phyloP scores from a whole-genome alignment of 192 early-diverging fungal species.

The Coemansia sp. region DNA sequence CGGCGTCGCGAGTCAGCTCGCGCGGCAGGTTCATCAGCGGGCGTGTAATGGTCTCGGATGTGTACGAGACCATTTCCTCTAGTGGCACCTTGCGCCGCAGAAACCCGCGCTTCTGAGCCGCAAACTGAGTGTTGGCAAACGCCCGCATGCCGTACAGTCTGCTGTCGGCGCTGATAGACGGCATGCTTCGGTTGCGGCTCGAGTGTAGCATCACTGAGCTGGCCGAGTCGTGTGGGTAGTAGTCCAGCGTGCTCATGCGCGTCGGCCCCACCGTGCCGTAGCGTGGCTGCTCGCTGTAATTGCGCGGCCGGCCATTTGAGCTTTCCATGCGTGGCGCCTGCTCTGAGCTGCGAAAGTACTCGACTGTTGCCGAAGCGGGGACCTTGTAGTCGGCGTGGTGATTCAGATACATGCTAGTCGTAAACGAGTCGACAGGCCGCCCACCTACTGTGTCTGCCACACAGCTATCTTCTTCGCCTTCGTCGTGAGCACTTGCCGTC shows the following conservation, averaged over 20 bases:
- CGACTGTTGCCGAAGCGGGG: constrained; percentile 38
- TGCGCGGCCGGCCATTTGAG: constrained; percentile 27
- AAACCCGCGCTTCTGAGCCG: constrained; percentile 84
- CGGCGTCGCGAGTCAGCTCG: constrained; percentile 83
- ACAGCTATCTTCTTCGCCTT: neutral
- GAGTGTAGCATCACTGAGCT: constrained; percentile 41
- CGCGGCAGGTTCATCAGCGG: constrained; percentile 86
- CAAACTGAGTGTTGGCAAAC: constrained; percentile 92
- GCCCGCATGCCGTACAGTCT: constrained; percentile 61
- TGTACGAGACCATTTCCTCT: constrained; percentile 80
- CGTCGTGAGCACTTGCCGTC: neutral
- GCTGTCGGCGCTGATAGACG: constrained; percentile 70
- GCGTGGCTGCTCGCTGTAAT: constrained; percentile 25
- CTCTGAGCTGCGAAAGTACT: constrained; percentile 40
- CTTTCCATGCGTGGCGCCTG: constrained; percentile 7
- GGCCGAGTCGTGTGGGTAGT: constrained; percentile 23
- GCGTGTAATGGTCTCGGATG: constrained; percentile 70
- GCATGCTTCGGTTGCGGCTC: constrained; percentile 69
- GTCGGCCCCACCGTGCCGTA: constrained; percentile 12
- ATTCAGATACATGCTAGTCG: neutral
- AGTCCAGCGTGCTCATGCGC: constrained; percentile 40
- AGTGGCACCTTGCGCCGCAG: constrained; percentile 84
- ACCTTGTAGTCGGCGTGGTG: constrained; percentile 36
- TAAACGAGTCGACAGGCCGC: constrained; percentile 14
- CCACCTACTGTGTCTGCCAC: neutral